phyloP scores from a whole-genome alignment of 345 rosid genomes.

The Salix exigua region DNA sequence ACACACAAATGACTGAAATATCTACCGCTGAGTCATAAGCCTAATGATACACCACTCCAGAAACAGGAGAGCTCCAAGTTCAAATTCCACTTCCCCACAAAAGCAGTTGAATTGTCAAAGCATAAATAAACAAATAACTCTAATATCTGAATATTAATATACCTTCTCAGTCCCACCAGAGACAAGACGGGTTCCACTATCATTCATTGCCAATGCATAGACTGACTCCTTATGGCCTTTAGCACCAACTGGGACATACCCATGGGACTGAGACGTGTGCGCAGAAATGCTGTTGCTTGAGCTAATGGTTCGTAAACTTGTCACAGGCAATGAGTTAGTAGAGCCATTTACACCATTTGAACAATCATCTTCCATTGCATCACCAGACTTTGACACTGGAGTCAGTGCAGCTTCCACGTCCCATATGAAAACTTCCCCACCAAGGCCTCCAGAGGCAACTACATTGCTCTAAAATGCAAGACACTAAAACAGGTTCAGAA shows the following conservation, averaged over 20 bases:
- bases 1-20: neutral
- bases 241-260: constrained; percentile 72
- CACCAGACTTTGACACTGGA: constrained; percentile 71
- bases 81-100: neutral
- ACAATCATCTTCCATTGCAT: constrained; percentile 68
- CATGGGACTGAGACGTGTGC: constrained; percentile 66
- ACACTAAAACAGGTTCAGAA: constrained; percentile 68
- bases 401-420: constrained; percentile 90
- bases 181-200: constrained; percentile 79
- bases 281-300: constrained; percentile 78
- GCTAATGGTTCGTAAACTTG: constrained; percentile 73
- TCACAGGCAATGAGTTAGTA: constrained; percentile 52
- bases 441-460: constrained; percentile 99
- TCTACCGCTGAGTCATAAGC: neutral
- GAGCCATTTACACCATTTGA: constrained; percentile 61
- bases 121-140: neutral
- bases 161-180: constrained; percentile 99
- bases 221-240: constrained; percentile 99
- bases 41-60: neutral
- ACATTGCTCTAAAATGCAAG: constrained; percentile 78
- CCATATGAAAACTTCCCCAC: constrained; percentile 99
- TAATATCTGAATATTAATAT: constrained; percentile 14
- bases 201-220: constrained; percentile 97
- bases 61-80: neutral
- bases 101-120: neutral